These are phyloP conservation scores for Cokeromyces recurvatus DNA, from an alignment of 371 early-diverging fungal species.

Conservation along the genomic window DNA sequence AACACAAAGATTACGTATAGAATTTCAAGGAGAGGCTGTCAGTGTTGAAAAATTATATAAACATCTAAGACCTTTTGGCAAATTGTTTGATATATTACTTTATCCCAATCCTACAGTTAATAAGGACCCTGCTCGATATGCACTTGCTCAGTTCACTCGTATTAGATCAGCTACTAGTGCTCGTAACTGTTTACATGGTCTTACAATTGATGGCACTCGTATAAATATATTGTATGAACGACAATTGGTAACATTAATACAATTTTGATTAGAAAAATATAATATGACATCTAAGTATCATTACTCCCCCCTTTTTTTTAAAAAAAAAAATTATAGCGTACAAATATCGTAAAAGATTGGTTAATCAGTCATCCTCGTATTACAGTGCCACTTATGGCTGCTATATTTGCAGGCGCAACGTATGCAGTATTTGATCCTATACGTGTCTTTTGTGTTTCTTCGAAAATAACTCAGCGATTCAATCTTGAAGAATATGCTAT, in stretches of 20 bases:
- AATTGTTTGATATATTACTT: slow-evolving; percentile 70
- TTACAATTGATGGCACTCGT: slow-evolving; percentile 60
- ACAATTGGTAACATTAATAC: slow-evolving; percentile 37
- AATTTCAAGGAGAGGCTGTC: slow-evolving; percentile 66
- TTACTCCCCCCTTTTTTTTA: no score
- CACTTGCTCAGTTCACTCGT: slow-evolving; percentile 70
- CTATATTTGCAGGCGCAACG: slow-evolving; percentile 68
- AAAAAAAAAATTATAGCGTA: slow-evolving; percentile 28
- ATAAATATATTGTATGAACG: slow-evolving; percentile 71
- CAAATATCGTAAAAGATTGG: slow-evolving; percentile 67
- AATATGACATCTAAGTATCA: no score
- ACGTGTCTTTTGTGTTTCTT: slow-evolving; percentile 79
- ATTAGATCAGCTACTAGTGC: slow-evolving; percentile 84
- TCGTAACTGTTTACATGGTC: slow-evolving; percentile 84
- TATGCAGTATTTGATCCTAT: slow-evolving; percentile 90
- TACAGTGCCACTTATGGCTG: slow-evolving; percentile 72
- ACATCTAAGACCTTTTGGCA: slow-evolving; percentile 77
- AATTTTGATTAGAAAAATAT: no score
- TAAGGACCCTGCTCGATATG: slow-evolving; percentile 78
- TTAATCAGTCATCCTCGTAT: slow-evolving; percentile 67
- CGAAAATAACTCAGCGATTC: slow-evolving; percentile 77
- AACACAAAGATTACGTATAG: slow-evolving; percentile 57
- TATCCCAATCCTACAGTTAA: slow-evolving; percentile 44
- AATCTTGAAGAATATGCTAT: slow-evolving; percentile 59
- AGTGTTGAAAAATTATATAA: slow-evolving; percentile 62